These are phyloP conservation scores for Fusarium beomiforme DNA, from an alignment of 2,329 filamentous ascomycete genomes.

Conservation along the genomic window DNA sequence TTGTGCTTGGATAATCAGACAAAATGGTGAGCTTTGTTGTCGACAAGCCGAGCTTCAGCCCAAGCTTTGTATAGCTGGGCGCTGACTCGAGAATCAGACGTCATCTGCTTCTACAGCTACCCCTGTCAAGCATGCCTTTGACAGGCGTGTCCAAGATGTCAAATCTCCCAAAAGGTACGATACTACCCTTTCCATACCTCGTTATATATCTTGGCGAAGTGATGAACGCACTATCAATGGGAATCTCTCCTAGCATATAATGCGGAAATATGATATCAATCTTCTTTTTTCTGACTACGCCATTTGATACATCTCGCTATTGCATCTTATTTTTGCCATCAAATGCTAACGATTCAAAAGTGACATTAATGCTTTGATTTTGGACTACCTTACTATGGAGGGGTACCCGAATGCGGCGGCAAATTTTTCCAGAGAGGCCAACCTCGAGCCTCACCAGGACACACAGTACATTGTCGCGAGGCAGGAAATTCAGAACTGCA, in stretches of 20 bases:
- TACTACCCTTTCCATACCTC: not conserved
- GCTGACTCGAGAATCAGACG: constrained; percentile 56
- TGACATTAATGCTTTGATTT: constrained; percentile 93
- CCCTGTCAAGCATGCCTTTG: constrained; percentile 78
- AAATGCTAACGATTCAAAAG: constrained; percentile 59
- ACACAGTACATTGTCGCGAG: constrained; percentile 78
- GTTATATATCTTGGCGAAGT: constrained; percentile 49
- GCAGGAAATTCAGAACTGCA: constrained; percentile 84
- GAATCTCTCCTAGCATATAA: constrained; percentile 99
- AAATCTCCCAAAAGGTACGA: constrained; percentile 91
- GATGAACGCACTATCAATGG: constrained; percentile 97
- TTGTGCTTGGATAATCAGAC: constrained; percentile 5
- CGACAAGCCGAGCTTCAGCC: constrained; percentile 13
- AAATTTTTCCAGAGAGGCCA: constrained; percentile 94
- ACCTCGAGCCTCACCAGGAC: constrained; percentile 79
- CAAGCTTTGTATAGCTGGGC: constrained; percentile 19
- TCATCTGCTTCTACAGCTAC: constrained; percentile 79
- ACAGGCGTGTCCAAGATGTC: constrained; percentile 82
- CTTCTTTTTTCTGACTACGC: constrained; percentile 70
- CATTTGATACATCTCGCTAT: constrained; percentile 5
- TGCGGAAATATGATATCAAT: constrained; percentile 84
- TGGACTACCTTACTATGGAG: constrained; percentile 97
- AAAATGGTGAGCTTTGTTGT: constrained; percentile 40
- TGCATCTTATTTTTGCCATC: not conserved
- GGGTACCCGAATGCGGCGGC: constrained; percentile 93